Conservation (phyloP, 2,329 filamentous ascomycete genomes). For the Cordyceps cicadae region DNA sequence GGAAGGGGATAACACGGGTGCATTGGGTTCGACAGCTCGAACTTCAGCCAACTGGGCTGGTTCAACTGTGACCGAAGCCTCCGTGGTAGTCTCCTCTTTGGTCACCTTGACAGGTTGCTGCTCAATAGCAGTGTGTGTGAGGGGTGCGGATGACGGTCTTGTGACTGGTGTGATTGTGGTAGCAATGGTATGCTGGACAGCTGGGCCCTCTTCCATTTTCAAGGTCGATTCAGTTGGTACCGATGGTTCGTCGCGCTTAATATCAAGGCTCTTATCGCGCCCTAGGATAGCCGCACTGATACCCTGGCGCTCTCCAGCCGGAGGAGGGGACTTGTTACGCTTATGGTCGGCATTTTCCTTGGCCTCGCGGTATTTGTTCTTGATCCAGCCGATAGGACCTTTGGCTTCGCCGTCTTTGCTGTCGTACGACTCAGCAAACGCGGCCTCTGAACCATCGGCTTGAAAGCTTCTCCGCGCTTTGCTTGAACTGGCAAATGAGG, state of each 20-base stretch:
- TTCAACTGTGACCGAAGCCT: not conserved
- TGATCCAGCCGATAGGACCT: conserved; percentile 50
- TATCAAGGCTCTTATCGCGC: conserved; percentile 41
- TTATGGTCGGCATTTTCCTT: conserved; percentile 49
- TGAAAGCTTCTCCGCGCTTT: conserved; percentile 41
- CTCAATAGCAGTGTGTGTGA: not conserved
- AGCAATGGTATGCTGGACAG: not conserved
- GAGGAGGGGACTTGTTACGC: conserved; percentile 49
- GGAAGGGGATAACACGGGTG: not conserved
- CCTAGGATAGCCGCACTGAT: conserved; percentile 24
- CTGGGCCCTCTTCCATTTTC: conserved; percentile 13
- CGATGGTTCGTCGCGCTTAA: conserved; percentile 31
- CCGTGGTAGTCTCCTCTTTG: conserved; percentile 8
- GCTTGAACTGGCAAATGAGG: conserved; percentile 57
- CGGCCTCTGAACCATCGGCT: conserved; percentile 42
- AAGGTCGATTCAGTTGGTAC: not conserved
- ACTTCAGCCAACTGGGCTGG: conserved; percentile 4
- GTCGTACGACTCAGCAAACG: conserved; percentile 33
- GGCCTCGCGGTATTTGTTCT: conserved; percentile 50
- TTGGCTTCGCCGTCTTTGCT: conserved; percentile 41
- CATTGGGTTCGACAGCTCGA: not conserved
- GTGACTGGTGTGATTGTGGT: not conserved
- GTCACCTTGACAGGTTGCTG: conserved; percentile 2
- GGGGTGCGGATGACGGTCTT: not conserved
- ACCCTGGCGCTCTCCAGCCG: conserved; percentile 21